Evolutionary conservation across 2,329 filamentous ascomycete species (phyloP).

Genomic region (Nigrospora oryzae): DNA sequence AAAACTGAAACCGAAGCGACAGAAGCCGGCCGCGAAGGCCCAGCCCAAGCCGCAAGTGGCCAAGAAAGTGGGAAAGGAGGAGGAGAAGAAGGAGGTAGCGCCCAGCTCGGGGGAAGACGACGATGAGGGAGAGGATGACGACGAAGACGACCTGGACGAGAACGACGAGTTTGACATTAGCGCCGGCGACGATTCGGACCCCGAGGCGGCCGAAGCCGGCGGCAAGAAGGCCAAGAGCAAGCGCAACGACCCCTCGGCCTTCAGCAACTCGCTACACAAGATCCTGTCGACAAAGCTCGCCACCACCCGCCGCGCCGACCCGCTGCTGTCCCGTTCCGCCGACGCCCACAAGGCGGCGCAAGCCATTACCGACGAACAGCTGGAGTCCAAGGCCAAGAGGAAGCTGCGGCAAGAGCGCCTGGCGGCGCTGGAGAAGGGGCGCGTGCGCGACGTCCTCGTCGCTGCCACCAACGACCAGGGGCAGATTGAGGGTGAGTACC

Average conservation of each 20-base stretch:
- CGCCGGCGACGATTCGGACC: slow-evolving; percentile 24
- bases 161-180: slow-evolving; percentile 32
- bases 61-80: slow-evolving; percentile 10
- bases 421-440: slow-evolving; percentile 72
- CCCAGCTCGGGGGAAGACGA: slow-evolving; percentile 11
- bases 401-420: slow-evolving; percentile 76
- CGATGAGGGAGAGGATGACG: slow-evolving; percentile 15
- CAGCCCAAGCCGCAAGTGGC: slow-evolving; percentile 2
- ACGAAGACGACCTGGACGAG: slow-evolving; percentile 24
- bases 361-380: slow-evolving; percentile 63
- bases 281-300: slow-evolving; percentile 88
- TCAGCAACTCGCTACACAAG: slow-evolving; percentile 87
- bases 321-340: slow-evolving; percentile 79
- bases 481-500: slow-evolving; percentile 9
- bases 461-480: slow-evolving; percentile 43
- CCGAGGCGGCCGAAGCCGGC: slow-evolving; percentile 19
- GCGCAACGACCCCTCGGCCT: slow-evolving; percentile 84
- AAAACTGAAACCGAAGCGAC: slow-evolving; percentile 18
- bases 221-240: slow-evolving; percentile 52
- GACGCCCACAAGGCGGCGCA: slow-evolving; percentile 65
- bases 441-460: slow-evolving; percentile 77
- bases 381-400: slow-evolving; percentile 74
- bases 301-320: slow-evolving; percentile 72
- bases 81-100: slow-evolving; percentile 12
- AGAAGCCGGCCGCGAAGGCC: slow-evolving; percentile 6